These are phyloP conservation scores for Termitomyces sp. DNA, from an alignment of 768 basidiomycete species.

Conservation along the genomic window DNA sequence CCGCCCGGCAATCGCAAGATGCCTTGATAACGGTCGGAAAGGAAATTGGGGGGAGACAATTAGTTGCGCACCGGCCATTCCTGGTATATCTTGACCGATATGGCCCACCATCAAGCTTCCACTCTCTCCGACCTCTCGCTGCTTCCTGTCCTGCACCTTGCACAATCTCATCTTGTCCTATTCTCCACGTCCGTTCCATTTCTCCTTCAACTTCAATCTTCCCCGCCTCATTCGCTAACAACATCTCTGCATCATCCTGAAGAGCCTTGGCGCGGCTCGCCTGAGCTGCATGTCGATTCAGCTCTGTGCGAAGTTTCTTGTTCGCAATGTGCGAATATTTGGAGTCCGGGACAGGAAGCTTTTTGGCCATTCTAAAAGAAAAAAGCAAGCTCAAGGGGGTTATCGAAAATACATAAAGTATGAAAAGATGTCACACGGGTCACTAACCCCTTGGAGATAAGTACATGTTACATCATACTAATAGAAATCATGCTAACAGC, in stretches of 20 bases:
- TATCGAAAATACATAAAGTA: not conserved
- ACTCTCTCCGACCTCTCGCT: constrained; percentile 67
- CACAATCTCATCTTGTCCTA: constrained; percentile 75
- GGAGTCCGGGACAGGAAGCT: constrained; percentile 39
- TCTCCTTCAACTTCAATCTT: constrained; percentile 69
- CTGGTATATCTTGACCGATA: constrained; percentile 83
- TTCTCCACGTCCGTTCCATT: constrained; percentile 88
- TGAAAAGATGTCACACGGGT: not conserved
- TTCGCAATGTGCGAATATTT: constrained; percentile 63
- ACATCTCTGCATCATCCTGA: constrained; percentile 64
- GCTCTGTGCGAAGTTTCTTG: constrained; percentile 68
- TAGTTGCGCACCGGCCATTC: constrained; percentile 72
- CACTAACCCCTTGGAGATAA: not conserved
- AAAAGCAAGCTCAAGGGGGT: not conserved
- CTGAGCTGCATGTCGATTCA: constrained; percentile 57
- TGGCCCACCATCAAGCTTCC: constrained; percentile 80
- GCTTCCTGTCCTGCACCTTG: constrained; percentile 68
- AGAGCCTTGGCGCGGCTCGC: constrained; percentile 58
- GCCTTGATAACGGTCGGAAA: constrained; percentile 35
- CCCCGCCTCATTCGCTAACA: constrained; percentile 68
- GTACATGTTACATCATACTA: too few species aligned
- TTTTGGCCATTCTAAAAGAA: constrained; percentile 6
- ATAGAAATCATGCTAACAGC: too few species aligned
- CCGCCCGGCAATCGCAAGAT: constrained; percentile 80
- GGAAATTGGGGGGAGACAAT: not conserved